Evolutionary conservation across 192 early-diverging fungal species (phyloP), one percentile per base, ranked within the genome.

Genomic region (Coemansia sp.): DNA sequence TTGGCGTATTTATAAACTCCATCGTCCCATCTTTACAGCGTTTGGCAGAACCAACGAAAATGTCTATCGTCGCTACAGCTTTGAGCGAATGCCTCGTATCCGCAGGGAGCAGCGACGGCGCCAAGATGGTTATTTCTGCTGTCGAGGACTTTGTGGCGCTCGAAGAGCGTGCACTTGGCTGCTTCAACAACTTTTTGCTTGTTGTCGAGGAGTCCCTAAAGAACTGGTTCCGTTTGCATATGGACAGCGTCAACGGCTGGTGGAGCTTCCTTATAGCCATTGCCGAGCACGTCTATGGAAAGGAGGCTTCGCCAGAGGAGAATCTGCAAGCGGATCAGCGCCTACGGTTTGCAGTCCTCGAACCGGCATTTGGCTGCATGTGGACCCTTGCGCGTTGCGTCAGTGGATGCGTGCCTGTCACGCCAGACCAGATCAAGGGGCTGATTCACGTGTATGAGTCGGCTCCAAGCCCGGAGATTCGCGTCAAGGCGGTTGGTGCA

Each of bases 321-420:
- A 78, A 77, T 7, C 78, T 84, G 8, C 82, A 83, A 14, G 66
- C 75, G 35, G 85, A 88, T 9, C 79, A 86, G 49, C 78, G 83
- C 49, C 81, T 86, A 64, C 73, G 86, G 18, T 84, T 74, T n/a
- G 65, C 73, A 35, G 69, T 88, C 35, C 67, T 93, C 30, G 93
- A 93, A 63, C 82, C 85, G 18, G 81, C 87, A 20, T 83, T 93
- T 20, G 86, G 89, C 8, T 90, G 91, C 60, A 74, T 95, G 60
- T 96, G 93, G 93, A 85, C 90, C 2, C 67, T 94, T 46, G 86
- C 87, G 4, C 88, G 92, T 57, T 88, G 89, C 14, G 78, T 88
- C 38, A 78, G 87, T 23, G 85, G 83, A 24, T 34, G 86, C 33
- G 86, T 91, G 16, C 73, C 81, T 39, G 84, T 75, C 4, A 84